phyloP scores from a whole-genome alignment of 2,329 filamentous ascomycete species.

The Ophiostoma ips region DNA sequence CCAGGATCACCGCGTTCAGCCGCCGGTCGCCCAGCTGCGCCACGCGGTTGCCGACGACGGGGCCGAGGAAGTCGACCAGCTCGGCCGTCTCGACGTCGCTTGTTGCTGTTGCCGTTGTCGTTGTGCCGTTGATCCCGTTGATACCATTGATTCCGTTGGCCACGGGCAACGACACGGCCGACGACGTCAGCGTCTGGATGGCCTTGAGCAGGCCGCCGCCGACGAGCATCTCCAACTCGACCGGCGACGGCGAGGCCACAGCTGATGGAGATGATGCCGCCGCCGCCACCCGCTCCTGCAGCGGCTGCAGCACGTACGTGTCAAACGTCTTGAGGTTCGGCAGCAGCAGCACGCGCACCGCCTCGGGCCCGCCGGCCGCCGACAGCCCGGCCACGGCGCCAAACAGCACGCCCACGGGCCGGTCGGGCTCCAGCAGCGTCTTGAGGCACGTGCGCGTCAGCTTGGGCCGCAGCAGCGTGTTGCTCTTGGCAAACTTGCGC shows the following conservation, averaged over 20 bases:
- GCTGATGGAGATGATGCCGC: neutral
- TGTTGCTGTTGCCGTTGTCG: too few species aligned
- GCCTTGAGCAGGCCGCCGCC: conserved; percentile 39
- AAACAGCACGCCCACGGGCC: conserved; percentile 73
- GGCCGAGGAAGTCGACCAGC: conserved; percentile 40
- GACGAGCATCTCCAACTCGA: conserved; percentile 42
- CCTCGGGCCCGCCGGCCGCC: conserved; percentile 55
- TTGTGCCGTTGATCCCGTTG: neutral
- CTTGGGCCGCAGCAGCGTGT: conserved; percentile 70
- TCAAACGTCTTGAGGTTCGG: conserved; percentile 43
- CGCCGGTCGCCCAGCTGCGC: conserved; percentile 30
- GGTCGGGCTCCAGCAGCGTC: conserved; percentile 75
- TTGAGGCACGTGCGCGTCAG: conserved; percentile 89
- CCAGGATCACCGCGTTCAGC: conserved; percentile 37
- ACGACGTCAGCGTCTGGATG: conserved; percentile 26
- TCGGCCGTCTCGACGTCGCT: conserved; percentile 28
- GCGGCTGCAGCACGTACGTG: conserved; percentile 35
- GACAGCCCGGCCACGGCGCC: conserved; percentile 73
- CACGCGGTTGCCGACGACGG: conserved; percentile 37
- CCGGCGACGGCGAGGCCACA: neutral
- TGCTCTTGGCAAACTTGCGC: conserved; percentile 66
- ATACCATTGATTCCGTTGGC: conserved; percentile 10
- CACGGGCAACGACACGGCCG: neutral
- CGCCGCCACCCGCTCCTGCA: conserved; percentile 34
- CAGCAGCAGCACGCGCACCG: conserved; percentile 41